Percentiles rank a stretch among this genome's conserved stretches.
These are phyloP conservation scores for Staphylotrichum longicolle DNA, from an alignment of 495 filamentous ascomycete genomes.

Conservation along the genomic window DNA sequence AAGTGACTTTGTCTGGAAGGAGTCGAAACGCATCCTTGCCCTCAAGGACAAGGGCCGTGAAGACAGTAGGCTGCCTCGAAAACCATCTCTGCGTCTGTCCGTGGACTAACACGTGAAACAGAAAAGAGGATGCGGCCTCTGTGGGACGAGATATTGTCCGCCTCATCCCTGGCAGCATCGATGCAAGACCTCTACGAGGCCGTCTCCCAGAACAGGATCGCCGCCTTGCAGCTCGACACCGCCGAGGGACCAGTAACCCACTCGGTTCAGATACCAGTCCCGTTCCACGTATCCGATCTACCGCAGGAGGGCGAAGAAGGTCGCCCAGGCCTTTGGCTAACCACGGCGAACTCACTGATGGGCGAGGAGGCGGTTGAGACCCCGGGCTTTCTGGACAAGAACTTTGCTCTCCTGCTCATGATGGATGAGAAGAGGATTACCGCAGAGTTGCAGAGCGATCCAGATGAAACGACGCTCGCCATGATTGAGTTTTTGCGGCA, in stretches of 20 bases:
- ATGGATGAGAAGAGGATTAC: conserved; percentile 80
- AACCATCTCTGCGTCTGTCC: too few relatives aligned
- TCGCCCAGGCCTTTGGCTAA: conserved; percentile 77
- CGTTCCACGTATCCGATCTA: conserved; percentile 70
- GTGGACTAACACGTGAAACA: conserved; percentile 23
- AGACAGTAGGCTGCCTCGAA: conserved; percentile 52
- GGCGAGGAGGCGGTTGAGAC: conserved; percentile 62
- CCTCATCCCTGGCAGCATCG: conserved; percentile 77
- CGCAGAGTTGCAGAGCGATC: conserved; percentile 75
- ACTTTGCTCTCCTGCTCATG: conserved; percentile 82
- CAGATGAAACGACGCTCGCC: conserved; percentile 65
- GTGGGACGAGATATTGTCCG: conserved; percentile 67
- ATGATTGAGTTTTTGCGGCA: conserved; percentile 81
- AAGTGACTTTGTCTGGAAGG: conserved; percentile 81
- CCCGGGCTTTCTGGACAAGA: conserved; percentile 65
- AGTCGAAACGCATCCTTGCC: conserved; percentile 72
- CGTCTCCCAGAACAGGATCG: conserved; percentile 79
- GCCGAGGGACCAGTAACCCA: conserved; percentile 54
- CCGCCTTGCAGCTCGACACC: conserved; percentile 53
- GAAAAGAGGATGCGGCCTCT: conserved; percentile 54
- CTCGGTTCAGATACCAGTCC: conserved; percentile 81
- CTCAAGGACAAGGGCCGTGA: conserved; percentile 78
- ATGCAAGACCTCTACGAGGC: conserved; percentile 77
- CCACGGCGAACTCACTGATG: conserved; percentile 74
- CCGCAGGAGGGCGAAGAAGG: conserved; percentile 63